Base-by-base conservation (phyloP, 2,329 filamentous ascomycete species). In the Elsinoe fawcettii region DNA sequence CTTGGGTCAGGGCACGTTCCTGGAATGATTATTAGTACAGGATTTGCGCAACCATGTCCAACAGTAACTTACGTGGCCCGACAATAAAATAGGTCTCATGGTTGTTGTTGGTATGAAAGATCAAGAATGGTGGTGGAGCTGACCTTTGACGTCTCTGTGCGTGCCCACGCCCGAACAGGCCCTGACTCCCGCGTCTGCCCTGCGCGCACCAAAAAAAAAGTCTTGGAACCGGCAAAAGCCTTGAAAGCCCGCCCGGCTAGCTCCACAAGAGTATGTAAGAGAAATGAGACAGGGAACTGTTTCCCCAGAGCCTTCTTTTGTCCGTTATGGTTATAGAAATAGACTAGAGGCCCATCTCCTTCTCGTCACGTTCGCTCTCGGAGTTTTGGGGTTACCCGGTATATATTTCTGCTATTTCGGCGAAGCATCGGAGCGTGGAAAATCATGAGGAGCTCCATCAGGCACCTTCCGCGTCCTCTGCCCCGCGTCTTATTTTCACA, bases 71-170 rank as follows among this genome's bases (percentile, higher is more conserved):
- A 86, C 85, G 84, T 99, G 93, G 75, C 93, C 93, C 73, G 90
- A 86, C 69, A 99, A 83, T 68, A 99, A 81, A 75, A 96, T 95
- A 71, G 93, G 93, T 80, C 93, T 90, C 93, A 99, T 99, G 62
- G 75, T 90, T 53, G 55, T 23, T 63, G 51, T 60, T 57, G 51
- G 25, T 58, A 49, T 34, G 22, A 55, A 30, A 47, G 46, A 54
- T 37, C 41, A 46, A 23, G 20, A 37, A 32, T 37, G 20, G 34
- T 49, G 20, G 22, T 37, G 32, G 30, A 34, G 25, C 49, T 53
- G 49, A 39, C 49, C 49, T 53, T 53, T 53, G 49, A 53, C 49
- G 49, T 53, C 49, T 39, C 34, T 53, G 49, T 53, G 49, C 49
- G 49, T 53, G 14, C 11, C 32, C 16, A 34, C 18, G 16, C 25